These are phyloP conservation scores for Trichoderma koningiopsis DNA, from an alignment of 2,329 filamentous ascomycete genomes.

Conservation along the genomic window DNA sequence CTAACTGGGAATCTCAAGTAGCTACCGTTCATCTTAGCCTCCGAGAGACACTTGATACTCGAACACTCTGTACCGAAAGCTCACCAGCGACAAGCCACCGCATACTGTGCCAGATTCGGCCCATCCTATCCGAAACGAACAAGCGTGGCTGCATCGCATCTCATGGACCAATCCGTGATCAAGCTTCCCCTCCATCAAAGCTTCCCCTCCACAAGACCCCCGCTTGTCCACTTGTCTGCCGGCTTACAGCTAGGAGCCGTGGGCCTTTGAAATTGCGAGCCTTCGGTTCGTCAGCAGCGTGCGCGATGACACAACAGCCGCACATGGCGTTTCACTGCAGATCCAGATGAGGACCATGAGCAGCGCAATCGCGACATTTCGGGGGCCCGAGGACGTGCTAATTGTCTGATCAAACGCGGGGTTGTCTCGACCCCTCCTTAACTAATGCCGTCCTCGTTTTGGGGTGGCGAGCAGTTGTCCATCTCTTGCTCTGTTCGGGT, in stretches of 20 bases:
- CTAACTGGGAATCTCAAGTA: background rate
- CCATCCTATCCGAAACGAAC: background rate
- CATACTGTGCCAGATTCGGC: background rate
- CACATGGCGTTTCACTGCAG: constrained; percentile 16
- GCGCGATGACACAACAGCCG: constrained; percentile 17
- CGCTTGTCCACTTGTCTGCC: constrained; percentile 13
- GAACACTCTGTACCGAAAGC: background rate
- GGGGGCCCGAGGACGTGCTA: background rate
- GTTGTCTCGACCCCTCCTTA: constrained; percentile 2
- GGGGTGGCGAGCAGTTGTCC: background rate
- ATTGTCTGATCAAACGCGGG: constrained; percentile 7
- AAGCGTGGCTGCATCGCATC: background rate
- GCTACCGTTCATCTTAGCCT: background rate
- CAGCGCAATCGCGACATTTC: constrained; percentile 16
- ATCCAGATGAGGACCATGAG: constrained; percentile 9
- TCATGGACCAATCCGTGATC: background rate
- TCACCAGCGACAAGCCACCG: background rate
- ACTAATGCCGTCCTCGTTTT: background rate
- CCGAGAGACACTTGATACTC: background rate
- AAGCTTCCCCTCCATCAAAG: constrained; percentile 6
- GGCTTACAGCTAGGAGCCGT: constrained; percentile 5
- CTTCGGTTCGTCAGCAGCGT: constrained; percentile 6
- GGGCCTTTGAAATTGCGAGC: constrained; percentile 19
- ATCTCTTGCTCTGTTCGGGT: background rate
- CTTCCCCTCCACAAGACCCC: constrained; percentile 12